Percentiles rank a stretch among this genome's conserved stretches.
These are phyloP conservation scores for Mycosarcoma maydis DNA, from an alignment of 1,284 basidiomycete genomes.

Conservation along the genomic window DNA sequence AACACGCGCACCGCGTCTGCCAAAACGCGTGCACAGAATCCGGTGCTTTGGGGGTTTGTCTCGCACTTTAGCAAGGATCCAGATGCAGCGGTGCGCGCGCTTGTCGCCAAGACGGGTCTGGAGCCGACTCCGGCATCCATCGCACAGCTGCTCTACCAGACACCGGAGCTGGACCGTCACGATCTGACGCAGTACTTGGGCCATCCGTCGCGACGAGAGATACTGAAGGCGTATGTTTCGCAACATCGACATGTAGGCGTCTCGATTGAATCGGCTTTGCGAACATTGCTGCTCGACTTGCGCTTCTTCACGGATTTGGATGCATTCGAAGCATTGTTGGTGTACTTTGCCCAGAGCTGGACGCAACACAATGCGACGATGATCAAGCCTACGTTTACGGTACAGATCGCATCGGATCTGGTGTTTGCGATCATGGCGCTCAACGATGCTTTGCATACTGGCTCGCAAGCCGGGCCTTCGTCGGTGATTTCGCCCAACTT, in stretches of 20 bases:
- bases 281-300: conserved; percentile 80
- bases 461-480: conserved; percentile 6
- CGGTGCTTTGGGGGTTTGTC: conserved; percentile 72
- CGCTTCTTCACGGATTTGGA: conserved; percentile 78
- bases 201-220: conserved; percentile 74
- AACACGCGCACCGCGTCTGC: conserved; percentile 30
- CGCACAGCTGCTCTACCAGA: conserved; percentile 84
- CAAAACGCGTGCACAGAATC: conserved; percentile 40
- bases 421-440: conserved; percentile 86
- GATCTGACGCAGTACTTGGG: conserved; percentile 84
- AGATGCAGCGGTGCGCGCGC: conserved; percentile 57
- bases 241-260: conserved; percentile 84
- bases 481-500: conserved; percentile 24
- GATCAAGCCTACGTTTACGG: conserved; percentile 51
- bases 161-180: conserved; percentile 82
- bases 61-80: conserved; percentile 74
- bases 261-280: conserved; percentile 85
- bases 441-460: conserved; percentile 71
- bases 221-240: conserved; percentile 84
- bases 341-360: conserved; percentile 85
- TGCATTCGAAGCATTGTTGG: conserved; percentile 75
- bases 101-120: conserved; percentile 55
- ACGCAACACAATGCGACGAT: conserved; percentile 78
- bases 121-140: conserved; percentile 70
- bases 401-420: conserved; percentile 71